These are phyloP conservation scores for Sapria himalayana DNA, from an alignment of 345 rosid species.

Conservation along the genomic window DNA sequence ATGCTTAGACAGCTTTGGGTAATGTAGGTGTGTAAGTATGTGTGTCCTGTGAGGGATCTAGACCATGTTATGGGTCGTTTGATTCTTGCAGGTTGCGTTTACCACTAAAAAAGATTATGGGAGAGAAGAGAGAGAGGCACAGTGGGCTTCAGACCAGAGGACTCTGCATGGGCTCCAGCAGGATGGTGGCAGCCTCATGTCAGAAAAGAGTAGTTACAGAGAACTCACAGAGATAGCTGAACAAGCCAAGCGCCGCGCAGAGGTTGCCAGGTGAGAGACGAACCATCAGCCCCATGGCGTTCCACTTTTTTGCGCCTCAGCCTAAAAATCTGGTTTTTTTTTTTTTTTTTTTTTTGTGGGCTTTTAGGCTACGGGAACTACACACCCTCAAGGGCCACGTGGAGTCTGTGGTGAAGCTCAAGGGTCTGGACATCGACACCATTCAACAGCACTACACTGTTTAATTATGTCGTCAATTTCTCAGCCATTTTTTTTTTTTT, in stretches of 20 bases:
- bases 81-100: constrained; percentile 41
- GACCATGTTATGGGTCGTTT: neutral
- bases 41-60: too few species aligned
- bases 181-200: constrained; percentile 22
- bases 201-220: constrained; percentile 45
- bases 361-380: constrained; percentile 56
- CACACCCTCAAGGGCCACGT: constrained; percentile 60
- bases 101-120: constrained; percentile 86
- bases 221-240: constrained; percentile 94
- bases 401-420: constrained; percentile 70
- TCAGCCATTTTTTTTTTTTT: too few species aligned
- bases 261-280: constrained; percentile 63
- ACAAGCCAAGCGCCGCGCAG: constrained; percentile 93
- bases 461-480: too few species aligned
- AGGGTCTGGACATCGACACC: constrained; percentile 67
- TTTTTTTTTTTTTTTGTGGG: neutral
- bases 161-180: constrained; percentile 92
- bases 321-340: neutral
- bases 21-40: too few species aligned
- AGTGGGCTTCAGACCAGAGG: constrained; percentile 87
- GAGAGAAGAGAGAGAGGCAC: constrained; percentile 81
- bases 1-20: neutral
- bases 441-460: constrained; percentile 75
- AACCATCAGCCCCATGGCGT: neutral
- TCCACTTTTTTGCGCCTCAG: too few species aligned